phyloP scores from a whole-genome alignment of 2,329 filamentous ascomycete genomes.

The Alternaria rosae region DNA sequence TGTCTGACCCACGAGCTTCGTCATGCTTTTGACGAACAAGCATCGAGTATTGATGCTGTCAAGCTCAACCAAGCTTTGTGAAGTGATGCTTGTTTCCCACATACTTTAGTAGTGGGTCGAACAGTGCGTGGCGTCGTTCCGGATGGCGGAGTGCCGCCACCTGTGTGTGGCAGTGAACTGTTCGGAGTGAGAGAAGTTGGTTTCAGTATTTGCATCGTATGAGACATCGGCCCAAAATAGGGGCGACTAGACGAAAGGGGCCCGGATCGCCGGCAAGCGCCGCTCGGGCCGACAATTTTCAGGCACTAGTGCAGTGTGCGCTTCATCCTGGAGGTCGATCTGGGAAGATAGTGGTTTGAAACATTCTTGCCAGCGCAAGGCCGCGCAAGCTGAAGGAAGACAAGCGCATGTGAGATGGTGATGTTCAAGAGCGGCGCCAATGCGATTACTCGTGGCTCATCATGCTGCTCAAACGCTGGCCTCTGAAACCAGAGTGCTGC shows the following conservation, averaged over 20 bases:
- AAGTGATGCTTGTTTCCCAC: slow-evolving; percentile 11
- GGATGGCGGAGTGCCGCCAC: slow-evolving; percentile 7
- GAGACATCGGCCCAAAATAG: slow-evolving; percentile 4
- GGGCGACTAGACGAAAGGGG: background rate
- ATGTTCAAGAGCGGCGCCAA: background rate
- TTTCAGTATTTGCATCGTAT: slow-evolving; percentile 10
- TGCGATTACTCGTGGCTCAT: background rate
- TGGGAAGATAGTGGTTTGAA: background rate
- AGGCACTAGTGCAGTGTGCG: background rate
- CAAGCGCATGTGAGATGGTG: background rate
- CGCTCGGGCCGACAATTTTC: slow-evolving; percentile 9
- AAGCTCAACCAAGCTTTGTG: slow-evolving; percentile 27
- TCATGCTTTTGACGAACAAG: slow-evolving; percentile 9
- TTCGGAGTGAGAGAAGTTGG: background rate
- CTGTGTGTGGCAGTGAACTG: background rate
- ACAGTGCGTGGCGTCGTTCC: background rate
- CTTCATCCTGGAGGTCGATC: background rate
- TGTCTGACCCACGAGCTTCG: slow-evolving; percentile 25
- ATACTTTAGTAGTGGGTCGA: background rate
- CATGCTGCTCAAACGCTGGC: background rate
- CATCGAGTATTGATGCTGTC: background rate
- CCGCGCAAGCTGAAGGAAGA: background rate
- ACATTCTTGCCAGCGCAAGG: background rate
- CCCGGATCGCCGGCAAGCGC: slow-evolving; percentile 9
- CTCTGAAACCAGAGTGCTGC: background rate